Conservation (phyloP, 192 early-diverging fungal genomes). For the Coemansia sp. region DNA sequence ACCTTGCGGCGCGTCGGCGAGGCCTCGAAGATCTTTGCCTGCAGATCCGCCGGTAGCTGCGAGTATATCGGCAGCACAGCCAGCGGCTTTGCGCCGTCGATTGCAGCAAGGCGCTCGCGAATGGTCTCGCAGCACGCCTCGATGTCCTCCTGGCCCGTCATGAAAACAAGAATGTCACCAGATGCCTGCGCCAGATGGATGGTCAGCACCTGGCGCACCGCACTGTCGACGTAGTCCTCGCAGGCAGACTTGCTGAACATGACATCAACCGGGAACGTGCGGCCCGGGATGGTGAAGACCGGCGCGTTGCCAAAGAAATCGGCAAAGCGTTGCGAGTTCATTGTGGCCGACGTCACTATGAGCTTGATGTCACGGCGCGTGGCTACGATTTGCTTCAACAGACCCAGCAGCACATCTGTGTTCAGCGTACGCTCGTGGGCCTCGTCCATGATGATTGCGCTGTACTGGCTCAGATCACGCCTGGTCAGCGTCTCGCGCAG, state of each 20-base stretch:
- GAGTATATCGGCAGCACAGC: constrained; percentile 93
- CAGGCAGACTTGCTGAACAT: constrained; percentile 93
- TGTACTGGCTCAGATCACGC: constrained; percentile 78
- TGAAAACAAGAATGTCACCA: constrained; percentile 92
- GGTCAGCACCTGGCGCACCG: constrained; percentile 90
- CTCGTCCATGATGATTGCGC: constrained; percentile 95
- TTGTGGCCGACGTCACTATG: constrained; percentile 94
- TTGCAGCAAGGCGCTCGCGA: constrained; percentile 68
- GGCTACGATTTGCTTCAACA: constrained; percentile 81
- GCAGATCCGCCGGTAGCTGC: constrained; percentile 91
- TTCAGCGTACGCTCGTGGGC: constrained; percentile 97
- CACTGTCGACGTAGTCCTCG: constrained; percentile 93
- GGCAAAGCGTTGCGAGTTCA: constrained; percentile 92
- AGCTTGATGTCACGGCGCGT: constrained; percentile 87
- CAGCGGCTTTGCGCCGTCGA: constrained; percentile 64
- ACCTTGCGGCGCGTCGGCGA: no score
- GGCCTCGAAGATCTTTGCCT: no score
- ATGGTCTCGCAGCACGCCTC: constrained; percentile 77
- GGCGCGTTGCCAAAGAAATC: constrained; percentile 89
- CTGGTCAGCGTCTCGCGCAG: constrained; percentile 90
- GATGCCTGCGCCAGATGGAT: constrained; percentile 92
- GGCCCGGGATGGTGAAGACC: constrained; percentile 94
- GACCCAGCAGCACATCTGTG: constrained; percentile 94
- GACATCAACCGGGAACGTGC: constrained; percentile 93
- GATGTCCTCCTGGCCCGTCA: constrained; percentile 99